A percentile compares a stretch with the other conserved stretches of the same genome.
Conservation (phyloP, 2,329 filamentous ascomycete species). For the Penicillium janthinellum region DNA sequence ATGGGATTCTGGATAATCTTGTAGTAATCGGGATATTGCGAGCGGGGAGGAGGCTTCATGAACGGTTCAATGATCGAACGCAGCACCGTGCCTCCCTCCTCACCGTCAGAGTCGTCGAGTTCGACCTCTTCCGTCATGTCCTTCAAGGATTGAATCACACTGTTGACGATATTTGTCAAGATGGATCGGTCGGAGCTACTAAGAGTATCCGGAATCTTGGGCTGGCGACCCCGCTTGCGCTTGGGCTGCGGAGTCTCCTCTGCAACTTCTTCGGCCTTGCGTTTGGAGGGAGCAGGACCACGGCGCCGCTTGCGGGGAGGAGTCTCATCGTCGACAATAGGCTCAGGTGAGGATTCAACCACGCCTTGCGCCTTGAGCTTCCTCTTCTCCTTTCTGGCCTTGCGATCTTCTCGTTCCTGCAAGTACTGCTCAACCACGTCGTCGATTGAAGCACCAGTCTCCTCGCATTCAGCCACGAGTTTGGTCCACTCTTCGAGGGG, state of each 20-base stretch:
- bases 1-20: conserved; percentile 89
- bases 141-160: conserved; percentile 78
- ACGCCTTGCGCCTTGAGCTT: conserved; percentile 31
- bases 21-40: conserved; percentile 93
- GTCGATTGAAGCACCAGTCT: conserved; percentile 56
- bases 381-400: conserved; percentile 66
- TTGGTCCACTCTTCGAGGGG: conserved; percentile 97
- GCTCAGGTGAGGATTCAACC: conserved; percentile 70
- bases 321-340: conserved; percentile 81
- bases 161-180: conserved; percentile 78
- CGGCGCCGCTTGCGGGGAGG: conserved; percentile 79
- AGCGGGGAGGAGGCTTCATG: conserved; percentile 84
- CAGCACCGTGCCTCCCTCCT: conserved; percentile 58
- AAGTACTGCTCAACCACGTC: conserved; percentile 87
- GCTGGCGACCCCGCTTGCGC: conserved; percentile 72
- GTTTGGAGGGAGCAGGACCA: conserved; percentile 71
- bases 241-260: conserved; percentile 77
- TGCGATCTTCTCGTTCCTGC: conserved; percentile 69
- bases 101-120: conserved; percentile 54
- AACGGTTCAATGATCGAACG: conserved; percentile 92
- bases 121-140: conserved; percentile 75
- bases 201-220: conserved; percentile 69
- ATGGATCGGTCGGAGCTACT: conserved; percentile 69
- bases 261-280: conserved; percentile 77
- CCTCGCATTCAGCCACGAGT: conserved; percentile 6